These are phyloP conservation scores for Pelargonium myrrhifolium DNA, from an alignment of 441 rosid species.

Conservation along the genomic window DNA sequence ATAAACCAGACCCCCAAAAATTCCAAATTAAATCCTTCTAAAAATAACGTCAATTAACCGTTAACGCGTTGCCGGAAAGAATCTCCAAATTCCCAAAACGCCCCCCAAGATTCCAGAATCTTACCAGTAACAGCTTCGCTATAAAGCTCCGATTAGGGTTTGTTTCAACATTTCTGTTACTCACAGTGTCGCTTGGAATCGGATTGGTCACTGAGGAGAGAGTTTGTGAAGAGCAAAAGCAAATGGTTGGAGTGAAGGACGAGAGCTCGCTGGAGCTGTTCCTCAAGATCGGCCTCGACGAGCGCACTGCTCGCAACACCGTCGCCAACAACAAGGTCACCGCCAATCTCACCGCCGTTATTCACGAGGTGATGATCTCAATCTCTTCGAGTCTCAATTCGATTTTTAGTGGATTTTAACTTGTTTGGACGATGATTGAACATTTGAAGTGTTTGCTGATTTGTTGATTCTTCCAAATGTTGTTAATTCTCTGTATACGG, in stretches of 20 bases:
- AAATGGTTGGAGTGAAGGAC: slow-evolving; percentile 4
- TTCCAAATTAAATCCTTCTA: too few species aligned
- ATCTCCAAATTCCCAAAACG: not conserved
- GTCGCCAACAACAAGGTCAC: not conserved
- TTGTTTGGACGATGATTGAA: too few species aligned
- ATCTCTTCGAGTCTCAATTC: not conserved
- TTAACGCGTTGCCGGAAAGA: not conserved
- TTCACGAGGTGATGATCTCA: slow-evolving; percentile 51
- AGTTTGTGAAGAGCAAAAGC: not conserved
- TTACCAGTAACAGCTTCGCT: not conserved
- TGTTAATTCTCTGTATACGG: too few species aligned
- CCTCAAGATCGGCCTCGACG: slow-evolving; percentile 5
- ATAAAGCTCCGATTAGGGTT: not conserved
- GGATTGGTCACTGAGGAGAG: too few species aligned
- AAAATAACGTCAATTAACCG: not conserved
- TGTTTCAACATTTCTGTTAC: too few species aligned
- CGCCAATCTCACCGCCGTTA: slow-evolving; percentile 61
- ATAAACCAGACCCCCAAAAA: too few species aligned
- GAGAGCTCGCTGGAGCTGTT: slow-evolving; percentile 6
- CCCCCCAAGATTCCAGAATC: not conserved
- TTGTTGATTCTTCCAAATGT: too few species aligned
- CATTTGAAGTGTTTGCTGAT: too few species aligned
- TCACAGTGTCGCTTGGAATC: too few species aligned
- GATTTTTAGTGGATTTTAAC: too few species aligned
- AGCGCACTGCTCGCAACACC: not conserved